Percentiles rank a stretch among this genome's conserved stretches.
These are phyloP conservation scores for Syzygium malaccense DNA, from an alignment of 441 rosid species.

Conservation along the genomic window DNA sequence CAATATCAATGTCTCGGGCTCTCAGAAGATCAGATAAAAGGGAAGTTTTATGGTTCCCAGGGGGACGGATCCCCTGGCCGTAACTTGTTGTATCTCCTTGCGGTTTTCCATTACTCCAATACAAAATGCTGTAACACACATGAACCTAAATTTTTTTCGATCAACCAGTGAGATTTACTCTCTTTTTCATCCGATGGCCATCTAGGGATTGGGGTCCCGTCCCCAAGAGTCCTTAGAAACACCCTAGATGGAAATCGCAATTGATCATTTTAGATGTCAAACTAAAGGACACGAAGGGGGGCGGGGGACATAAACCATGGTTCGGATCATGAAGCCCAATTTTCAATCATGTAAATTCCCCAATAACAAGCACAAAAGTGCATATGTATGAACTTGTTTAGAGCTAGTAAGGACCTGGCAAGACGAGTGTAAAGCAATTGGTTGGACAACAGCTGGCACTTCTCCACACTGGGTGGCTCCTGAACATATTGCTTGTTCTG, in stretches of 20 bases:
- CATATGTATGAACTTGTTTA: not conserved
- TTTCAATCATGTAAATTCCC: not conserved
- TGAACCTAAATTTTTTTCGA: not conserved
- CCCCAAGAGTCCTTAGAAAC: not conserved
- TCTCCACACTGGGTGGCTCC: constrained; percentile 16
- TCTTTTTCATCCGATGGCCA: not conserved
- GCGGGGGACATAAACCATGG: not conserved
- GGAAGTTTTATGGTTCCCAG: not conserved
- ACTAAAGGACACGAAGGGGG: not conserved
- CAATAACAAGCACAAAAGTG: not conserved
- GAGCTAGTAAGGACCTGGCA: constrained; percentile 21
- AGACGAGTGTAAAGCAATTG: constrained; percentile 31
- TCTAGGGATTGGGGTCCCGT: not conserved
- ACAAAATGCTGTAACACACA: not conserved
- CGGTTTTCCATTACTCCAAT: not conserved
- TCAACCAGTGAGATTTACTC: not conserved
- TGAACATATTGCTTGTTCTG: constrained; percentile 19
- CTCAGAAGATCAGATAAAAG: not conserved
- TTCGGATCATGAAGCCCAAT: not conserved
- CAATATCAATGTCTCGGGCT: not conserved
- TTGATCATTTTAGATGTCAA: not conserved
- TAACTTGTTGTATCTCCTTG: not conserved
- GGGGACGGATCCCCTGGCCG: not conserved
- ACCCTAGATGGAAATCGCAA: not conserved
- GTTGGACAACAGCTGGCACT: constrained; percentile 24